Percentiles rank a stretch among this genome's conserved stretches.
Conservation (phyloP, 306 rosid genomes). For the Arachis hypogaea region DNA sequence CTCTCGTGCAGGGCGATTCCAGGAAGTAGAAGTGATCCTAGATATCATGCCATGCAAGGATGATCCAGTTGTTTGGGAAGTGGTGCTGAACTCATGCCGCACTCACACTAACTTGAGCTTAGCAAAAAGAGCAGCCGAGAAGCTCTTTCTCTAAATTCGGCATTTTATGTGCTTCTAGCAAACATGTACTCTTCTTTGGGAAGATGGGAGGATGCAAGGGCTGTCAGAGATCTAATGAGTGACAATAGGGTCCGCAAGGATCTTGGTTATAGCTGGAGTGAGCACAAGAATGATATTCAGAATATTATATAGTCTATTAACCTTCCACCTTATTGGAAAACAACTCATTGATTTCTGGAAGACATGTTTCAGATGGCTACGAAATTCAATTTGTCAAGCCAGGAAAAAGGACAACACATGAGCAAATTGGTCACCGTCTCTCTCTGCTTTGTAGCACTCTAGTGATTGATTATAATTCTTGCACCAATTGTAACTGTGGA, state of each 20-base stretch:
- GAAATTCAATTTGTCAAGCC: too few species aligned
- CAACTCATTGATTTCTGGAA: neutral
- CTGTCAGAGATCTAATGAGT: slow-evolving; percentile 67
- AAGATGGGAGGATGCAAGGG: slow-evolving; percentile 81
- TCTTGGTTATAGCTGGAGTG: slow-evolving; percentile 81
- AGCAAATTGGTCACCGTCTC: neutral
- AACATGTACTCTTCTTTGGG: slow-evolving; percentile 79
- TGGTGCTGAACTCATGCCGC: slow-evolving; percentile 79
- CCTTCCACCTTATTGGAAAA: slow-evolving; percentile 12
- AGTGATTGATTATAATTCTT: too few species aligned
- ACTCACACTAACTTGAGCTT: slow-evolving; percentile 62
- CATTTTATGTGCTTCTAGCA: slow-evolving; percentile 74
- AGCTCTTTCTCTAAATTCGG: slow-evolving; percentile 61
- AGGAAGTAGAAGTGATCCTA: slow-evolving; percentile 65
- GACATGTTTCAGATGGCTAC: neutral
- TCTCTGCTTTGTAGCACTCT: too few species aligned
- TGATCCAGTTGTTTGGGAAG: slow-evolving; percentile 85
- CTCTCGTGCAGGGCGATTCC: slow-evolving; percentile 69
- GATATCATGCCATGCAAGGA: slow-evolving; percentile 68
- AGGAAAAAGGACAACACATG: too few species aligned
- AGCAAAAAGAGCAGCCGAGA: slow-evolving; percentile 72
- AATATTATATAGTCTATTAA: slow-evolving; percentile 16
- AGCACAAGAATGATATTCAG: slow-evolving; percentile 44
- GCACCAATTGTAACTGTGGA: neutral
- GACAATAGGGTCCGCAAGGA: slow-evolving; percentile 59